These are phyloP conservation scores for Otatea glauca DNA, from an alignment of 176 grass and related monocot genomes.

Conservation along the genomic window DNA sequence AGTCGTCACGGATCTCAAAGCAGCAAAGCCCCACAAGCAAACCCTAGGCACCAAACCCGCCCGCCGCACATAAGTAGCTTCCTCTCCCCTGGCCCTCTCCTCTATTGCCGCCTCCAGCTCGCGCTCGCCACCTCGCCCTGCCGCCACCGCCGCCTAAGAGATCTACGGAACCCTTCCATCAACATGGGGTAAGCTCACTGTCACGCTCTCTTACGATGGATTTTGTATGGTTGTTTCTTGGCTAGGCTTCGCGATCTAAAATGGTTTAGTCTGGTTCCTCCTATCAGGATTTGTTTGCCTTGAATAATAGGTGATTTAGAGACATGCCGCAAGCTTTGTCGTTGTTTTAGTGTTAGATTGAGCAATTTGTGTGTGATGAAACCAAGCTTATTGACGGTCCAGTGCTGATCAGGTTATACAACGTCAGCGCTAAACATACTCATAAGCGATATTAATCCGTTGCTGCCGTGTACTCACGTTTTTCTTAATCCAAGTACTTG, in stretches of 20 bases:
- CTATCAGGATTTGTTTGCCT: neutral
- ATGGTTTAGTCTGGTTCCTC: neutral
- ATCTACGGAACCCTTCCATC: conserved; percentile 18
- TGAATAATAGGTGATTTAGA: neutral
- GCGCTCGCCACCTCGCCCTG: neutral
- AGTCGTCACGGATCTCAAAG: conserved; percentile 29
- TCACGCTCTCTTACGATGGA: neutral
- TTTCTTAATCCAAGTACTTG: conserved; percentile 35
- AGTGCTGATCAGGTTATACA: conserved; percentile 56
- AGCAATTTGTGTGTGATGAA: neutral
- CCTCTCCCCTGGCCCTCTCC: neutral
- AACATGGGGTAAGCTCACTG: conserved; percentile 53
- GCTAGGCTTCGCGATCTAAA: conserved; percentile 25
- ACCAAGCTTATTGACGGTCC: conserved; percentile 61
- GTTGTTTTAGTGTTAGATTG: neutral
- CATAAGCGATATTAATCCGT: conserved; percentile 60
- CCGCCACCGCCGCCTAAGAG: conserved; percentile 5
- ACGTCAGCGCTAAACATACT: conserved; percentile 63
- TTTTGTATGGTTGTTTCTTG: neutral
- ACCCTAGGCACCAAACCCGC: conserved; percentile 40
- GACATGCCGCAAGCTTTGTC: neutral
- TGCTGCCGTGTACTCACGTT: conserved; percentile 34
- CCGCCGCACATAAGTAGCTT: conserved; percentile 24
- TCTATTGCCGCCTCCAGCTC: conserved; percentile 28
- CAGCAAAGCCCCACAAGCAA: neutral